Percentiles rank a stretch among this genome's conserved stretches.
These are phyloP conservation scores for Rhynchosporium agropyri DNA, from an alignment of 2,329 filamentous ascomycete species.

Conservation along the genomic window DNA sequence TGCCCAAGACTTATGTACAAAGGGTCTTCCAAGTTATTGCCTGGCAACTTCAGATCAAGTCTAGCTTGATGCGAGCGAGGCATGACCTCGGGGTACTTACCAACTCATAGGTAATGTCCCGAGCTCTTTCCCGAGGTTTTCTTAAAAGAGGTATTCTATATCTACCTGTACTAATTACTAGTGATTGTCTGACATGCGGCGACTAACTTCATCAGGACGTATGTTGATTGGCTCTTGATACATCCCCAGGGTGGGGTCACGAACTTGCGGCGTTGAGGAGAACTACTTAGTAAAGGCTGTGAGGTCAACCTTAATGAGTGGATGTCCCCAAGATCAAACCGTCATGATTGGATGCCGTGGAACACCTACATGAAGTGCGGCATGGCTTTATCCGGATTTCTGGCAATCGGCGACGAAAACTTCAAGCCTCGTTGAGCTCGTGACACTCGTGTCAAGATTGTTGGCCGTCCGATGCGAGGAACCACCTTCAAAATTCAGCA, in stretches of 20 bases:
- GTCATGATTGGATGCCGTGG: slow-evolving; percentile 1
- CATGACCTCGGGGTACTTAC: not conserved
- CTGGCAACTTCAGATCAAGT: not conserved
- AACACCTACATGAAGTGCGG: not conserved
- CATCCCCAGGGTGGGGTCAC: not conserved
- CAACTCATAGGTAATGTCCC: not conserved
- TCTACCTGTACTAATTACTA: not conserved
- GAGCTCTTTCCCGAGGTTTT: not conserved
- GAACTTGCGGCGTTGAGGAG: not conserved
- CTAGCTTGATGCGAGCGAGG: not conserved
- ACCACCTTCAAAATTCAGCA: not conserved
- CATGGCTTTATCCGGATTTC: not conserved
- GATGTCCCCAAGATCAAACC: not conserved
- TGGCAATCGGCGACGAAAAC: not conserved
- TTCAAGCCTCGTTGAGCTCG: not conserved
- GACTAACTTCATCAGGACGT: not conserved
- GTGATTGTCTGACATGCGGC: not conserved
- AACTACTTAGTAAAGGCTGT: not conserved
- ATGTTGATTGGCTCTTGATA: not conserved
- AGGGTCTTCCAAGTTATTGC: slow-evolving; percentile 9
- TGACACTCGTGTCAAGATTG: not conserved
- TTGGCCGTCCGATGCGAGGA: not conserved
- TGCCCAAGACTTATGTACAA: not conserved
- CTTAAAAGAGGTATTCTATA: not conserved
- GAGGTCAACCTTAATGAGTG: not conserved